Percentiles rank a stretch among this genome's conserved stretches.
phyloP scores from a whole-genome alignment of 306 rosid genomes.

The Cucumis hystrix region DNA sequence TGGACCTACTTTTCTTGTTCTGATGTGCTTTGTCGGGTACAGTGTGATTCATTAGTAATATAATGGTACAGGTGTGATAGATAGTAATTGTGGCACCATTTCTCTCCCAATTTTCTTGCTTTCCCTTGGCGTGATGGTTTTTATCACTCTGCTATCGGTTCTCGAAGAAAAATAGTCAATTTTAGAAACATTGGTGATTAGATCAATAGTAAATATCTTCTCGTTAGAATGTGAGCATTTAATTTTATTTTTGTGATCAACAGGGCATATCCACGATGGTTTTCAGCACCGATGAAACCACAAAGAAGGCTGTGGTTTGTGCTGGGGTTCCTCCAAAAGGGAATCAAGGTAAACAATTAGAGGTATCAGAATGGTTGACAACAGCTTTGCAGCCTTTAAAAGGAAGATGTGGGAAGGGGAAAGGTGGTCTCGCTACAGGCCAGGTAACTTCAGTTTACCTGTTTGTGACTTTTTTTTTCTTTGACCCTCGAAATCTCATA shows the following conservation, averaged over 20 bases:
- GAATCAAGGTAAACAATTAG: constrained; percentile 38
- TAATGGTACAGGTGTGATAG: no score
- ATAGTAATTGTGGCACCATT: no score
- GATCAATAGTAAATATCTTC: not conserved
- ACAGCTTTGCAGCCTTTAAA: constrained; percentile 68
- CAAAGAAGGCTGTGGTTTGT: constrained; percentile 86
- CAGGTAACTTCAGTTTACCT: constrained; percentile 43
- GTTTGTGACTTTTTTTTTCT: not conserved
- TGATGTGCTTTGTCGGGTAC: no score
- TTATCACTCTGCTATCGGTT: not conserved
- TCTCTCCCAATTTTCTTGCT: not conserved
- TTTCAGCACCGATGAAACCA: constrained; percentile 67
- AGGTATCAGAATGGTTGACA: constrained; percentile 83
- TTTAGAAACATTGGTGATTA: not conserved
- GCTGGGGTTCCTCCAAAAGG: constrained; percentile 86
- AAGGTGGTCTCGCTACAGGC: constrained; percentile 90
- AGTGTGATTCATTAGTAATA: no score
- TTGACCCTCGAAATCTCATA: not conserved
- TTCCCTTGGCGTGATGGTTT: not conserved
- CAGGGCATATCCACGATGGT: constrained; percentile 89
- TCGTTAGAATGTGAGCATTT: not conserved
- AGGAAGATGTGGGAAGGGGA: constrained; percentile 90
- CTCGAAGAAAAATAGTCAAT: not conserved
- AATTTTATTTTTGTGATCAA: constrained; percentile 3
- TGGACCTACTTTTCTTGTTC: not conserved